phyloP scores from a whole-genome alignment of 2,329 filamentous ascomycete genomes.

The Mycosphaerella sp. region DNA sequence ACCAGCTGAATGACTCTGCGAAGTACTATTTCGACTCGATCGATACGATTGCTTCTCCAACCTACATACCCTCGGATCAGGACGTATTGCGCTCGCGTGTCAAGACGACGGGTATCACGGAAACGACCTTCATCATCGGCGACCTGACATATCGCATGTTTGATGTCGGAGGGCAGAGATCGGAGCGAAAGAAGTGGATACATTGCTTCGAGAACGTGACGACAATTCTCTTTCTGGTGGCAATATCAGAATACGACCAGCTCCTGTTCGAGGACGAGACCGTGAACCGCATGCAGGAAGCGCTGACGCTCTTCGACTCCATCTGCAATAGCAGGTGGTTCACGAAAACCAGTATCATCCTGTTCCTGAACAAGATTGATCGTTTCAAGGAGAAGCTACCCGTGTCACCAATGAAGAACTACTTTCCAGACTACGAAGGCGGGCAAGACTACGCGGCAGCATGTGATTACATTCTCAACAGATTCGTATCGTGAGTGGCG shows the following conservation, averaged over 20 bases:
- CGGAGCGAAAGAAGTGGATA: constrained; percentile 98
- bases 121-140: constrained; percentile 92
- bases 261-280: constrained; percentile 91
- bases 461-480: constrained; percentile 98
- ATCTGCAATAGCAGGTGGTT: constrained; percentile 70
- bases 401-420: constrained; percentile 68
- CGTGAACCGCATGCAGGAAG: constrained; percentile 69
- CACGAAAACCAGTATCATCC: constrained; percentile 65
- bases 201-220: constrained; percentile 98
- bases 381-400: constrained; percentile 69
- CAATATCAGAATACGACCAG: constrained; percentile 96
- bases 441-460: constrained; percentile 92
- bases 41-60: constrained; percentile 78
- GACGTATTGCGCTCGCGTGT: constrained; percentile 93
- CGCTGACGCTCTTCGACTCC: constrained; percentile 63
- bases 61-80: constrained; percentile 93
- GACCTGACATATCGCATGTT: constrained; percentile 96
- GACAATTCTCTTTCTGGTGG: constrained; percentile 91
- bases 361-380: constrained; percentile 72
- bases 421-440: constrained; percentile 76
- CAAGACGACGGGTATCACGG: constrained; percentile 95
- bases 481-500: constrained; percentile 63
- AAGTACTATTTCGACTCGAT: constrained; percentile 99
- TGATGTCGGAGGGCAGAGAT: constrained; percentile 91
- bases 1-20: constrained; percentile 92